Evolutionary conservation across 1,284 basidiomycete genomes (phyloP), one percentile per base, ranked within the genome.

Genomic region (Rhodotorula glutinis): DNA sequence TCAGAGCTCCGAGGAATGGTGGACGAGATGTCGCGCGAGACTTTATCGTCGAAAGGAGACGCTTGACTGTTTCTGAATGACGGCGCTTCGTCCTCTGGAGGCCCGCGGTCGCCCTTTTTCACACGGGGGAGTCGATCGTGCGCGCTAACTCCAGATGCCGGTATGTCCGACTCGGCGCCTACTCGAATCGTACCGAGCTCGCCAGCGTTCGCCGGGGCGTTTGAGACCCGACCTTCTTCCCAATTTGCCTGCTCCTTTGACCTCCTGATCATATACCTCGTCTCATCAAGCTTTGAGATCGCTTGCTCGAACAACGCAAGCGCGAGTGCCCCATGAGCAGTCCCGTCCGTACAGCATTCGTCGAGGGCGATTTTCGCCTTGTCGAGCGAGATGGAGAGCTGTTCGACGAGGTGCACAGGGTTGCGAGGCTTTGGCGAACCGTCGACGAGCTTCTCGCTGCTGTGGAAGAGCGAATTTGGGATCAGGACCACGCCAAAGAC

Each of bases 311-410:
- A 51, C 49, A 51, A 51, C 13, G 49, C 21, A 11, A 51, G 47
- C 53, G 46, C 47, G 21, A 44, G 53, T 23, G 8, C 38, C 13
- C 23, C 30, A 29, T 54, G 38, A 51, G 49, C 25, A 13, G 51
- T 29, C 30, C 54, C 33, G 51, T 49, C 17, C 47, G 58, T 43
- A 40, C 63, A 56, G 17, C 49, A 27, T 30, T 41, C 62, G 40
- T 29, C 58, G 56, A 46, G 61, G 62, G 29, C 57, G 62, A 58
- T 60, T 33, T 65, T 60, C 14, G 53, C 55, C 19, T 61, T 63
- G 14, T 65, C 66, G 27, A 69, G 64, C 52, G 49, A 51, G 25
- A 51, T 25, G 14, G n/a, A 27, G 13, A 51, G 25, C 25, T 51
- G 49, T n/a, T 51, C 13, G 25, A 51, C 49, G 25, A 51, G 27